A percentile compares a stretch with the other conserved stretches of the same genome.
Conservation (phyloP, 441 rosid species). For the Adansonia grandidieri region DNA sequence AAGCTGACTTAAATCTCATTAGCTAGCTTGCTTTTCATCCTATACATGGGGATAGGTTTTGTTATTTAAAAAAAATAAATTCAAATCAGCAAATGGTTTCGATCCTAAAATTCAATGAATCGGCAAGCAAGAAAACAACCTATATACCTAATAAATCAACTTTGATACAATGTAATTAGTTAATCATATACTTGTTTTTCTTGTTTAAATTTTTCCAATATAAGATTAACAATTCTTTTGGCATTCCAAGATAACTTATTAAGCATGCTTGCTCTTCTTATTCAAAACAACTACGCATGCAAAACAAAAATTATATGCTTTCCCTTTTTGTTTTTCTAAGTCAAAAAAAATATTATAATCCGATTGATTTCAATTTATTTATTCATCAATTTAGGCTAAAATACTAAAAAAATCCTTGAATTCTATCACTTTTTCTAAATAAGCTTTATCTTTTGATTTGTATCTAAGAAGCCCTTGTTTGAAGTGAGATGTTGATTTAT, state of each 20-base stretch:
- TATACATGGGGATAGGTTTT: neutral
- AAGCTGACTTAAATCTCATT: constrained; percentile 1
- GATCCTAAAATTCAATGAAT: neutral
- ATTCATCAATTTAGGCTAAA: too few relatives aligned
- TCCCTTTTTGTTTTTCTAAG: neutral
- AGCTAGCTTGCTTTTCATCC: neutral
- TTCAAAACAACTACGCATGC: constrained; percentile 10
- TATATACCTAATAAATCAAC: neutral
- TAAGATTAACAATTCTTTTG: neutral
- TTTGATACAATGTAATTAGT: too few relatives aligned
- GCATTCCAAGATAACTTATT: constrained; percentile 3
- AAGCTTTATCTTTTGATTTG: too few relatives aligned
- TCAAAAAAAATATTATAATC: too few relatives aligned
- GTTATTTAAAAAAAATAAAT: neutral
- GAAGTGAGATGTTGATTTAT: too few relatives aligned
- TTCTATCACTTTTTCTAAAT: too few relatives aligned
- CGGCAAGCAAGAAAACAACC: neutral
- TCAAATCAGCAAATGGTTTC: constrained; percentile 9
- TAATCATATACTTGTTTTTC: neutral
- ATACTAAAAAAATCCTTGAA: too few relatives aligned
- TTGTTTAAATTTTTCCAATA: neutral
- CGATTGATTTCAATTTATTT: too few relatives aligned
- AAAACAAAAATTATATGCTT: neutral
- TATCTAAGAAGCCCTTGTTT: too few relatives aligned
- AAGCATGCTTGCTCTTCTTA: neutral